Conservation (phyloP, 83 land plant species). For the Picea abies region DNA sequence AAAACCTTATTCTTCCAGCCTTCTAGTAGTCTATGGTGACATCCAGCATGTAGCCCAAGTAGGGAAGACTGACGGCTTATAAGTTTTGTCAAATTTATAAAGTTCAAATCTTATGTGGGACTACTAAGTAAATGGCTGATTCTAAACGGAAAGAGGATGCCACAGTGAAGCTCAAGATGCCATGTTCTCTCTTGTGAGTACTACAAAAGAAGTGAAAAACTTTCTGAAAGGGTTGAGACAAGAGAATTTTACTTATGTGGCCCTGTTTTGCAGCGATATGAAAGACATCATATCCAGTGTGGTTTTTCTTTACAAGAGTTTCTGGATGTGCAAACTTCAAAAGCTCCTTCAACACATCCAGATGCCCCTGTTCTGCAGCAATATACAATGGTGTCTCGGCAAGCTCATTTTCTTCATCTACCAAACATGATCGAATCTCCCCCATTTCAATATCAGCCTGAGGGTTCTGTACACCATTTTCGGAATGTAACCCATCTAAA, state of each 20-base stretch:
- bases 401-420: conserved; percentile 69
- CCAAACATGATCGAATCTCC: conserved; percentile 56
- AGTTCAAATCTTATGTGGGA: background rate
- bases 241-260: conserved; percentile 38
- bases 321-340: conserved; percentile 41
- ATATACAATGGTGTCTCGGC: conserved; percentile 58
- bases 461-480: conserved; percentile 33
- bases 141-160: background rate
- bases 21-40: background rate
- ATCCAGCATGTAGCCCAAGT: background rate
- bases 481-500: conserved; percentile 37
- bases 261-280: conserved; percentile 68
- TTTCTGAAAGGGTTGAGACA: background rate
- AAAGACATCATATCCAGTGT: conserved; percentile 44
- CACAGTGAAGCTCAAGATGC: background rate
- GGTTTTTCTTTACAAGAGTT: conserved; percentile 41
- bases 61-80: background rate
- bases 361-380: conserved; percentile 60
- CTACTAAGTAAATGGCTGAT: background rate
- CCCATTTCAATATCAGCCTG: conserved; percentile 37
- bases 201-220: background rate
- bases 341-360: conserved; percentile 61
- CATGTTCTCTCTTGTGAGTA: background rate
- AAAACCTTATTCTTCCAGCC: background rate
- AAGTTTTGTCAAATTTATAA: background rate